phyloP scores from a whole-genome alignment of 345 rosid genomes.

The Microthlaspi erraticum region DNA sequence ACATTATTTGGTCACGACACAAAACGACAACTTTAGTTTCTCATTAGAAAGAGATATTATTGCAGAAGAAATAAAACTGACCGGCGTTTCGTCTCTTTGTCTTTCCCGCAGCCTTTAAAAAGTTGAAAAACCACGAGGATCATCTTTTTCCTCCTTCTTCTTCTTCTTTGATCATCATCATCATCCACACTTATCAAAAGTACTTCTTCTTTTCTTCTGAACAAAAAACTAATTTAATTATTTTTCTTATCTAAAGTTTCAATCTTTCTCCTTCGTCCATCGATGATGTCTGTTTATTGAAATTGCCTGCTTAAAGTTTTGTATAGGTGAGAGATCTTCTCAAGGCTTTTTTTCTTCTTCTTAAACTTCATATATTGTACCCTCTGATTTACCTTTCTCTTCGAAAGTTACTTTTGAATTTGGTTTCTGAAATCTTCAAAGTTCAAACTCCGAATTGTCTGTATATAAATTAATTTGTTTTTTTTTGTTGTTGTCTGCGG shows the following conservation, averaged over 20 bases:
- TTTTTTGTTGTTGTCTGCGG: background rate
- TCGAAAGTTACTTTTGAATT: no score
- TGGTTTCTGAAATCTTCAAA: background rate
- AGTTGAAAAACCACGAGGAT: constrained; percentile 8
- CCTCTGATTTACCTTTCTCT: no score
- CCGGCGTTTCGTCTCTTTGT: constrained; percentile 13
- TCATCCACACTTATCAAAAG: background rate
- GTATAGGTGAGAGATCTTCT: constrained; percentile 13
- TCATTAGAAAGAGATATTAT: constrained; percentile 14
- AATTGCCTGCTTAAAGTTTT: background rate
- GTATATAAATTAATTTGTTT: no score
- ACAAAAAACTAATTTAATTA: background rate
- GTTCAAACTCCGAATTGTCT: background rate
- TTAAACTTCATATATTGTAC: no score
- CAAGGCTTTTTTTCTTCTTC: background rate
- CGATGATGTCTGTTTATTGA: background rate
- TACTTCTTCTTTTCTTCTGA: background rate
- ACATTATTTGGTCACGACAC: constrained; percentile 1
- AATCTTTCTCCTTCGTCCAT: constrained; percentile 3
- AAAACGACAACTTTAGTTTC: constrained; percentile 19
- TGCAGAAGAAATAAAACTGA: constrained; percentile 3
- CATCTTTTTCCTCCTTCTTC: constrained; percentile 1
- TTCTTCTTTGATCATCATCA: background rate
- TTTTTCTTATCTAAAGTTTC: background rate
- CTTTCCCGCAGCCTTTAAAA: background rate